phyloP scores from a whole-genome alignment of 495 filamentous ascomycete species.

The Aspergillus affinis region DNA sequence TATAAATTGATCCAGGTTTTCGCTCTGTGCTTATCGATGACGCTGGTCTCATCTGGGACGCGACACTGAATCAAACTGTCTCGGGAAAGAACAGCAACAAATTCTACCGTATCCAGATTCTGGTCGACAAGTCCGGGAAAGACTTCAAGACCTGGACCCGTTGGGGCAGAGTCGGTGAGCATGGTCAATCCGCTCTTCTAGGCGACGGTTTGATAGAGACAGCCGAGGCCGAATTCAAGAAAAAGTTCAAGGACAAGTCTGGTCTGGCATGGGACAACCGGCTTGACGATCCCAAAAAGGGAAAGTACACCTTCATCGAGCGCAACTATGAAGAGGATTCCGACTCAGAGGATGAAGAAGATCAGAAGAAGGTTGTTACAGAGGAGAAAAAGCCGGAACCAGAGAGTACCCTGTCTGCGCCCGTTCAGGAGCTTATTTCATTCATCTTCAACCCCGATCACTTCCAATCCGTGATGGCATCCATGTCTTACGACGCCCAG shows the following conservation, averaged over 20 bases:
- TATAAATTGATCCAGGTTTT: constrained; percentile 7
- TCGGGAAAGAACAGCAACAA: constrained; percentile 66
- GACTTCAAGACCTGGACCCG: constrained; percentile 62
- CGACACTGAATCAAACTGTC: constrained; percentile 49
- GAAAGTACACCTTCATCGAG: constrained; percentile 79
- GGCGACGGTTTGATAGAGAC: constrained; percentile 35
- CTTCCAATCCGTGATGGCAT: constrained; percentile 62
- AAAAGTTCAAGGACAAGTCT: constrained; percentile 78
- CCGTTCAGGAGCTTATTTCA: constrained; percentile 65
- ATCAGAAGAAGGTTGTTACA: constrained; percentile 28
- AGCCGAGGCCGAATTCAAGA: constrained; percentile 59
- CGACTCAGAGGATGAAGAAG: constrained; percentile 50
- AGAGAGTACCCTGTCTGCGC: constrained; percentile 55
- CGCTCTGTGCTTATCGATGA: constrained; percentile 62
- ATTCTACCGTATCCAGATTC: constrained; percentile 65
- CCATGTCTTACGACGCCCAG: constrained; percentile 70
- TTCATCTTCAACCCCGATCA: constrained; percentile 80
- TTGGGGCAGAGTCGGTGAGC: constrained; percentile 79
- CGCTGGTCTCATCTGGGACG: constrained; percentile 61
- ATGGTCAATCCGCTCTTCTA: constrained; percentile 56
- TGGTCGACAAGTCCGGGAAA: constrained; percentile 21
- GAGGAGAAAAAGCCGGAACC: constrained; percentile 26
- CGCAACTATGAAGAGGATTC: constrained; percentile 65
- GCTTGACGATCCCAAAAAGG: constrained; percentile 52
- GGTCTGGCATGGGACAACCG: constrained; percentile 68